phyloP scores from a whole-genome alignment of 2,329 filamentous ascomycete species.

The Pyricularia grisea region DNA sequence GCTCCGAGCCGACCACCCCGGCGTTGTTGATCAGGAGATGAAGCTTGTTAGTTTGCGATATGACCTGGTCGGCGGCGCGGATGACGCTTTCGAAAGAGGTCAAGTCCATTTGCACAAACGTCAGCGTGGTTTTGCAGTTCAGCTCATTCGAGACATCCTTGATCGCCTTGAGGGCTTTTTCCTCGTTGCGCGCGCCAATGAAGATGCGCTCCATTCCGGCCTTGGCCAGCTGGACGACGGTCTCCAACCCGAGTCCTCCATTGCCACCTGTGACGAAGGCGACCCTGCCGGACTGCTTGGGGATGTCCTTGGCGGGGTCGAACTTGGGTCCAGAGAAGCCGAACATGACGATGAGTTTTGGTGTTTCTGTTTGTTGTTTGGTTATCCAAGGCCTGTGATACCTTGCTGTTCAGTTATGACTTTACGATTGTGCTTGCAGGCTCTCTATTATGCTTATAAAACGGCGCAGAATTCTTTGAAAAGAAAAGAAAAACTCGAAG shows the following conservation, averaged over 20 bases:
- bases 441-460: too few relatives aligned
- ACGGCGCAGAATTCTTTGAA: too few relatives aligned
- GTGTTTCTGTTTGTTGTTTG: background rate
- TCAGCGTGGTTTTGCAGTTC: conserved; percentile 6
- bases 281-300: conserved; percentile 27
- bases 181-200: conserved; percentile 31
- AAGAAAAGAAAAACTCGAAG: too few relatives aligned
- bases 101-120: background rate
- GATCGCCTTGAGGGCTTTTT: conserved; percentile 36
- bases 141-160: conserved; percentile 13
- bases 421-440: too few relatives aligned
- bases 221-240: conserved; percentile 29
- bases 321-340: conserved; percentile 12
- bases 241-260: conserved; percentile 36
- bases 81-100: conserved; percentile 18
- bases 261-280: conserved; percentile 40
- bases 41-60: conserved; percentile 19
- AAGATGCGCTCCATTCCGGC: conserved; percentile 23
- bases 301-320: conserved; percentile 24
- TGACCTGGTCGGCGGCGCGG: conserved; percentile 26
- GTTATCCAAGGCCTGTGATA: background rate
- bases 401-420: background rate
- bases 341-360: background rate
- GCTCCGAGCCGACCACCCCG: conserved; percentile 28
- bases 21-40: conserved; percentile 38